These are phyloP conservation scores for Microdochium trichocladiopsis DNA, from an alignment of 2,329 filamentous ascomycete genomes.

Conservation along the genomic window DNA sequence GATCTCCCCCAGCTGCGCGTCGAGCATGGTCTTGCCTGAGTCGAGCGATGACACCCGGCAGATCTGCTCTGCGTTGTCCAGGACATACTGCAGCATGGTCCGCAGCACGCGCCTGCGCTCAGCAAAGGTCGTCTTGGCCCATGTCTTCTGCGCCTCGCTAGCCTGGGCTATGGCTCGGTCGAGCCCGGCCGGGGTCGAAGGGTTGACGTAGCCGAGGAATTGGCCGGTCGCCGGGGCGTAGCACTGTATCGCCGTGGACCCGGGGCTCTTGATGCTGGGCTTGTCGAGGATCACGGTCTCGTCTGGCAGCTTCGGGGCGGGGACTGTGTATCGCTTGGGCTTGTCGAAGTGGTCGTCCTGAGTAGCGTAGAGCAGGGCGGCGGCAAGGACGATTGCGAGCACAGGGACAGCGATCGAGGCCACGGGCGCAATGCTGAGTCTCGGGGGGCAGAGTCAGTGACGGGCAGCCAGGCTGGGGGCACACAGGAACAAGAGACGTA, in stretches of 20 bases:
- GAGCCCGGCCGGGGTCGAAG: slow-evolving; percentile 68
- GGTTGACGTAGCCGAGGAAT: slow-evolving; percentile 71
- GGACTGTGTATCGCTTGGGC: slow-evolving; percentile 52
- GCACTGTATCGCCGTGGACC: slow-evolving; percentile 65
- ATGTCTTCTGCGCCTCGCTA: slow-evolving; percentile 65
- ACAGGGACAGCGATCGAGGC: neutral
- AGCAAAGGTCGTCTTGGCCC: slow-evolving; percentile 71
- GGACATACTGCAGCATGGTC: slow-evolving; percentile 72
- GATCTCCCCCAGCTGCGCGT: slow-evolving; percentile 90
- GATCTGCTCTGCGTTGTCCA: slow-evolving; percentile 85
- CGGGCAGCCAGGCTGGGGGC: neutral
- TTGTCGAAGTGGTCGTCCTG: slow-evolving; percentile 18
- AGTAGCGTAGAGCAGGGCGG: slow-evolving; percentile 2
- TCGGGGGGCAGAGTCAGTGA: neutral
- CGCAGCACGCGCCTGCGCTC: slow-evolving; percentile 73
- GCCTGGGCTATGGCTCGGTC: slow-evolving; percentile 72
- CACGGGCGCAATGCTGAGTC: neutral
- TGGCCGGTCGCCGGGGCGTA: slow-evolving; percentile 87
- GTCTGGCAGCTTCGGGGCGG: slow-evolving; percentile 53
- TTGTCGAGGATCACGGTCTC: slow-evolving; percentile 50
- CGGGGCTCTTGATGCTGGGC: slow-evolving; percentile 54
- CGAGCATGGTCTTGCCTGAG: slow-evolving; percentile 92
- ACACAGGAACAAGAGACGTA: neutral
- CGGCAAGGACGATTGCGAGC: neutral
- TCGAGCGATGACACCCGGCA: slow-evolving; percentile 82